A percentile compares a stretch with the other conserved stretches of the same genome.
Conservation (phyloP, 306 rosid species). For the Hippophae gyantsensis region DNA sequence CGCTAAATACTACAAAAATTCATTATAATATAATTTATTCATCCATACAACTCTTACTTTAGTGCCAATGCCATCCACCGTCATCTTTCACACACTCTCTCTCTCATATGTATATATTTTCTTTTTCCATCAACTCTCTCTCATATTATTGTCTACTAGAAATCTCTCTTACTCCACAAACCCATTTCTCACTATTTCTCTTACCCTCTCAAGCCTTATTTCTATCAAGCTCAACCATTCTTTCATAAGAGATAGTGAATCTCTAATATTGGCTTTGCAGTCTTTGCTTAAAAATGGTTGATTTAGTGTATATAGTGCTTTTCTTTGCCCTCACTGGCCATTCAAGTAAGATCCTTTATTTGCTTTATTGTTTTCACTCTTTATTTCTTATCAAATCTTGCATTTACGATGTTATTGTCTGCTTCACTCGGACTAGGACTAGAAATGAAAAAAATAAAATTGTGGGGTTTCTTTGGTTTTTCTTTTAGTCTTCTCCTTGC, state of each 20-base stretch:
- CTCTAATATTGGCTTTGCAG: constrained; percentile 8
- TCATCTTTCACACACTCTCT: background rate
- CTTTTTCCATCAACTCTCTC: constrained; percentile 6
- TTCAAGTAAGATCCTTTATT: constrained; percentile 56
- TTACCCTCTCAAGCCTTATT: constrained; percentile 3
- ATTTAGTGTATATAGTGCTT: constrained; percentile 39
- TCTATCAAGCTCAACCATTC: constrained; percentile 12
- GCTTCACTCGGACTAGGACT: too few relatives aligned
- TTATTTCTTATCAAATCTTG: constrained; percentile 2
- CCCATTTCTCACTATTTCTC: constrained; percentile 6
- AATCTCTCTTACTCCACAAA: constrained; percentile 14
- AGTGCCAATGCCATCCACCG: constrained; percentile 5
- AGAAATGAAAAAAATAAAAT: too few relatives aligned
- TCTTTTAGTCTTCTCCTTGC: too few relatives aligned
- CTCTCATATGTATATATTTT: too few relatives aligned
- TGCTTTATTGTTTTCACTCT: background rate
- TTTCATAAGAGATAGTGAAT: constrained; percentile 7
- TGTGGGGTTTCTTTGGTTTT: too few relatives aligned
- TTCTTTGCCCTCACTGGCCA: constrained; percentile 47
- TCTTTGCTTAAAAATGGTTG: constrained; percentile 35
- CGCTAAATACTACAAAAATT: too few relatives aligned
- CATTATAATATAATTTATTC: too few relatives aligned
- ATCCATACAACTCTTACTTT: too few relatives aligned
- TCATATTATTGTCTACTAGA: constrained; percentile 27
- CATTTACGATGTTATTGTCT: background rate